Evolutionary conservation across 2,329 filamentous ascomycete species (phyloP).

Genomic region (Penicillium sp.): DNA sequence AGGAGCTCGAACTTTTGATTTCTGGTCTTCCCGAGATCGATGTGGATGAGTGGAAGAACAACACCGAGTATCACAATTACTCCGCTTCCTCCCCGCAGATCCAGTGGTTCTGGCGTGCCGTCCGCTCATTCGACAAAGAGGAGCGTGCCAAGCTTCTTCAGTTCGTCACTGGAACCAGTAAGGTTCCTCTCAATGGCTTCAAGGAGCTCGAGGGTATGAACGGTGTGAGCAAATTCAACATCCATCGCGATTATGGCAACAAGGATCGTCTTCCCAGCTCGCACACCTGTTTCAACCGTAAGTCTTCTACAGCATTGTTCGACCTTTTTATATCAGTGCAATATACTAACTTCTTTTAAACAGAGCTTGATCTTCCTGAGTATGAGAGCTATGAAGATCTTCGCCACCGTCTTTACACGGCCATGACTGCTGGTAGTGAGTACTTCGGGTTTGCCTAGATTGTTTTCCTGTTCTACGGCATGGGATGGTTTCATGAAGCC

Average conservation of each 20-base stretch:
- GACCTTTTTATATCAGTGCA: not conserved
- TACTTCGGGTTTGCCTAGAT: conserved; percentile 92
- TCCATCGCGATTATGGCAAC: conserved; percentile 94
- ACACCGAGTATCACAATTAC: conserved; percentile 99
- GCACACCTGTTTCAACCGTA: conserved; percentile 99
- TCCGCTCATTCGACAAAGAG: conserved; percentile 97
- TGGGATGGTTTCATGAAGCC: conserved; percentile 21
- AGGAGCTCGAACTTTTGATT: conserved; percentile 93
- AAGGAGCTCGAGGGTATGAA: conserved; percentile 99
- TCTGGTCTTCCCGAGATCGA: conserved; percentile 97
- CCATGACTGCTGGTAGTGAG: conserved; percentile 96
- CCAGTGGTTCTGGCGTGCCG: conserved; percentile 99
- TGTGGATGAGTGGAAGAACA: conserved; percentile 98
- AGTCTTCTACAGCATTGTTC: conserved; percentile 48
- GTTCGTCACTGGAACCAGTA: conserved; percentile 97
- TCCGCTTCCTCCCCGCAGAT: conserved; percentile 91
- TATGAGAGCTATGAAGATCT: conserved; percentile 95
- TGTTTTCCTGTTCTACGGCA: conserved; percentile 14
- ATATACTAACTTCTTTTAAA: conserved; percentile 35
- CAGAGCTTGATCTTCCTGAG: conserved; percentile 96
- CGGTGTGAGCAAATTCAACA: conserved; percentile 95
- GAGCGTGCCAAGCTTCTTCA: conserved; percentile 95
- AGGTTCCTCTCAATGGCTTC: conserved; percentile 97
- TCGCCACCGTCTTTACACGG: conserved; percentile 83
- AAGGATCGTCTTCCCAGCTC: conserved; percentile 94